phyloP scores from a whole-genome alignment of 495 filamentous ascomycete genomes.

The Baudoinia panamericana region DNA sequence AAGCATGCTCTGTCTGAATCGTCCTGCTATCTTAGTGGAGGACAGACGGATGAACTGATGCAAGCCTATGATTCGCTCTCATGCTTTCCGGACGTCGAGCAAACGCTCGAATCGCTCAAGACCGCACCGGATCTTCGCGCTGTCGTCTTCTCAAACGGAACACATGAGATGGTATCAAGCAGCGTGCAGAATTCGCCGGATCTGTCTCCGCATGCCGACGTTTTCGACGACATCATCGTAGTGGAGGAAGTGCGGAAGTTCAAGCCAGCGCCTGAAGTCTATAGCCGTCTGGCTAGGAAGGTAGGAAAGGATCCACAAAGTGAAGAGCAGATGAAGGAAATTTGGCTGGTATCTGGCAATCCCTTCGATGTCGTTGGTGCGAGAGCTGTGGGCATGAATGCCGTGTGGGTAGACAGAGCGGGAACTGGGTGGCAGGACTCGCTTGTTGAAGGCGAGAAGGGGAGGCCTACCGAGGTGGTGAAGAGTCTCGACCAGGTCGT shows the following conservation, averaged over 20 bases:
- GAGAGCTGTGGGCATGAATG: slow-evolving; percentile 40
- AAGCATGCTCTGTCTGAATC: slow-evolving; percentile 48
- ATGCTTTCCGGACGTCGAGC: slow-evolving; percentile 54
- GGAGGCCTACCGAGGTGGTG: slow-evolving; percentile 35
- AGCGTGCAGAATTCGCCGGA: slow-evolving; percentile 45
- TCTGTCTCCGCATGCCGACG: slow-evolving; percentile 36
- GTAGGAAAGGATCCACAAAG: slow-evolving; percentile 28
- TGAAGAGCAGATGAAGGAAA: slow-evolving; percentile 34
- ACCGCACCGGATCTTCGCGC: slow-evolving; percentile 30
- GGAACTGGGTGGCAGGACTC: slow-evolving; percentile 41
- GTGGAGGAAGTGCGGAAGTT: slow-evolving; percentile 48
- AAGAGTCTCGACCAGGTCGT: slow-evolving; percentile 38
- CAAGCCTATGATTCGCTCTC: slow-evolving; percentile 53
- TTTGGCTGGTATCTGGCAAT: slow-evolving; percentile 68
- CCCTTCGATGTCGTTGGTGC: slow-evolving; percentile 67
- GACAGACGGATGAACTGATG: slow-evolving; percentile 40
- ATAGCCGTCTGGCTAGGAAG: slow-evolving; percentile 44
- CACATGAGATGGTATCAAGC: slow-evolving; percentile 46
- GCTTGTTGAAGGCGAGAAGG: slow-evolving; percentile 31
- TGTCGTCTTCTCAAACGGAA: slow-evolving; percentile 68
- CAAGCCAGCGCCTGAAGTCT: slow-evolving; percentile 57
- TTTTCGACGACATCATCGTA: slow-evolving; percentile 47
- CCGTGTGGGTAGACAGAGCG: slow-evolving; percentile 56
- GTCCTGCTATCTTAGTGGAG: slow-evolving; percentile 31
- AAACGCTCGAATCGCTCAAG: slow-evolving; percentile 36